Evolutionary conservation across 148 eudicot species (phyloP).

Genomic region (Rhododendron griersonianum): DNA sequence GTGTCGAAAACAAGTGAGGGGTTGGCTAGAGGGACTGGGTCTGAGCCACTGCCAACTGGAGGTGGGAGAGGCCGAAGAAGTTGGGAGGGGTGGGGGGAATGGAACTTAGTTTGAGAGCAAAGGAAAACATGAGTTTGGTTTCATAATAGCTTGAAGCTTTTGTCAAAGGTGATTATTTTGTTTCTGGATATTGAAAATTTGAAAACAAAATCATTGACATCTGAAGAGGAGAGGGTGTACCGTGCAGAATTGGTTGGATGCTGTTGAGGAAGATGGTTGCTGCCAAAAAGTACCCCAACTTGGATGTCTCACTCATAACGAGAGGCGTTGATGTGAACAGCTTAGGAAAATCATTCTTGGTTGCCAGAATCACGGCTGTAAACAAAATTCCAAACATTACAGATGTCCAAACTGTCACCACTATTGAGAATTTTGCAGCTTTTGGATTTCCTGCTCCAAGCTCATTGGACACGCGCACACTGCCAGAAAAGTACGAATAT

Average conservation of each 20-base stretch:
- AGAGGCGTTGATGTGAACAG: conserved; percentile 28
- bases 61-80: neutral
- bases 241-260: conserved; percentile 48
- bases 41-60: too few species aligned
- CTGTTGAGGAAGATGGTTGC: conserved; percentile 46
- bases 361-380: conserved; percentile 22
- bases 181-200: neutral
- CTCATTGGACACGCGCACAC: conserved; percentile 64
- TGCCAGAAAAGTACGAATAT: conserved; percentile 15
- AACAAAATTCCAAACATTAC: conserved; percentile 33
- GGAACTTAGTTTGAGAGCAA: neutral
- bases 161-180: neutral
- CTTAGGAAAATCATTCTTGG: conserved; percentile 27
- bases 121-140: neutral
- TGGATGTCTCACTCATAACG: conserved; percentile 33
- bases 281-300: conserved; percentile 40
- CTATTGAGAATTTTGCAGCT: conserved; percentile 47
- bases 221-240: conserved; percentile 10
- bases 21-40: neutral
- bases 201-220: neutral
- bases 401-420: conserved; percentile 31
- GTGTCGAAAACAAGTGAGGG: neutral
- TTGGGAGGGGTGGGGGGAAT: neutral
- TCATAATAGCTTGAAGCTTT: neutral
- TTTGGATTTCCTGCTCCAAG: conserved; percentile 57